phyloP scores from a whole-genome alignment of 768 basidiomycete species.

The Hericium erinaceus region DNA sequence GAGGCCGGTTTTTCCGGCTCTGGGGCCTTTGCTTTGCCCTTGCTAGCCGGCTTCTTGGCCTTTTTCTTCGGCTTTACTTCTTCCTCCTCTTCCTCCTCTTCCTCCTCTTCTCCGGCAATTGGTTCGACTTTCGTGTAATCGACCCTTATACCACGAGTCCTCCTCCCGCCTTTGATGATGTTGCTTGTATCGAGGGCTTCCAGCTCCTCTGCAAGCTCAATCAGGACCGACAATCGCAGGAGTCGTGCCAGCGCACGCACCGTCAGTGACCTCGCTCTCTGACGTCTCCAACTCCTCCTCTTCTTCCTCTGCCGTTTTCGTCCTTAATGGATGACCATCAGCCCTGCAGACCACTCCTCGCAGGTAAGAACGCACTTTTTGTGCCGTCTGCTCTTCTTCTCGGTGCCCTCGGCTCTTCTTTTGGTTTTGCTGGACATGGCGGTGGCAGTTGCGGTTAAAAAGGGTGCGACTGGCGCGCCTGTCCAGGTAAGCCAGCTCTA shows the following conservation, averaged over 20 bases:
- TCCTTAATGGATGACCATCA: slow-evolving; percentile 10
- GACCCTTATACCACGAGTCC: slow-evolving; percentile 20
- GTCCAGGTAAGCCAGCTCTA: no score
- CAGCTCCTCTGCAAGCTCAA: slow-evolving; percentile 15
- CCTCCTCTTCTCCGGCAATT: slow-evolving; percentile 18
- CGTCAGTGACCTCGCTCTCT: slow-evolving; percentile 19
- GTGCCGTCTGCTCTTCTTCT: neutral
- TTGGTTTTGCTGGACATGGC: neutral
- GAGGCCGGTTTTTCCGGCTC: slow-evolving; percentile 23
- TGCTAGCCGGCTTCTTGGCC: slow-evolving; percentile 15
- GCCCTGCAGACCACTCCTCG: neutral
- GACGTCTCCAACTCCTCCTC: slow-evolving; percentile 17
- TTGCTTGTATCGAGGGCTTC: slow-evolving; percentile 15
- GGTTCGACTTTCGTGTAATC: slow-evolving; percentile 22
- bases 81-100: slow-evolving; percentile 38
- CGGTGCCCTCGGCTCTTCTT: neutral
- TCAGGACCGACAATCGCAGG: neutral
- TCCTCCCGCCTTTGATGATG: slow-evolving; percentile 14
- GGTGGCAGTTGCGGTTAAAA: neutral
- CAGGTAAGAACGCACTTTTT: slow-evolving; percentile 15
- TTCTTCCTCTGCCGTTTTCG: slow-evolving; percentile 18
- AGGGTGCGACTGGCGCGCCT: neutral
- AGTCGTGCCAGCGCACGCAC: slow-evolving; percentile 6
- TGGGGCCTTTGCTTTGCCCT: neutral
- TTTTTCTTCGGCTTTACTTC: slow-evolving; percentile 36